Conservation (phyloP, 2,329 filamentous ascomycete species). For the Blastomyces parvus region DNA sequence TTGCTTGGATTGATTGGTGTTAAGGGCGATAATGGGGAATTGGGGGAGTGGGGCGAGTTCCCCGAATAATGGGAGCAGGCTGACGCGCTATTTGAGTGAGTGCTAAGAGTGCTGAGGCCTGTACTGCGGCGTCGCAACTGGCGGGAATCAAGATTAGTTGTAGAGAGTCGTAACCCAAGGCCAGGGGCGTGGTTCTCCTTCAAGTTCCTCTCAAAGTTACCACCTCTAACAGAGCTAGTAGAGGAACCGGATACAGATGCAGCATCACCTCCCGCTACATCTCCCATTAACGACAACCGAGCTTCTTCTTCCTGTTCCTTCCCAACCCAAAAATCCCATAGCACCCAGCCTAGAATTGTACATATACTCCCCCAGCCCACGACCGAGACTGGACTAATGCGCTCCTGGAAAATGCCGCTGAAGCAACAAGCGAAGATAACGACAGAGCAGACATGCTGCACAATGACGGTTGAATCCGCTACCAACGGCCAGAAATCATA, state of each 20-base stretch:
- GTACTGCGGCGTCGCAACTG: conserved; percentile 24
- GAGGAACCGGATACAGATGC: background rate
- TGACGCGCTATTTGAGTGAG: conserved; percentile 46
- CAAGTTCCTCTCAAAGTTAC: conserved; percentile 15
- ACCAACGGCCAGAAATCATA: conserved; percentile 98
- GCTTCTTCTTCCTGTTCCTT: conserved; percentile 50
- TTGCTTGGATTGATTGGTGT: conserved; percentile 17
- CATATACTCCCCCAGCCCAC: conserved; percentile 74
- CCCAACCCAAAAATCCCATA: conserved; percentile 87
- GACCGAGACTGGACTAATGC: conserved; percentile 81
- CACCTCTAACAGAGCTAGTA: conserved; percentile 21
- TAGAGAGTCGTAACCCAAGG: conserved; percentile 36
- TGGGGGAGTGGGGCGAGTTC: conserved; percentile 24
- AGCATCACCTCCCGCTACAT: conserved; percentile 22
- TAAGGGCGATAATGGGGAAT: conserved; percentile 19
- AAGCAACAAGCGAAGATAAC: conserved; percentile 93
- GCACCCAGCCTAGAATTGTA: conserved; percentile 76
- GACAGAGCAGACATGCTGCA: conserved; percentile 92
- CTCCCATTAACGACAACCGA: conserved; percentile 21
- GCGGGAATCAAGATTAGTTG: conserved; percentile 25
- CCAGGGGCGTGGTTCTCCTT: conserved; percentile 31
- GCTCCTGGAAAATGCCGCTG: conserved; percentile 74
- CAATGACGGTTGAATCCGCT: conserved; percentile 88
- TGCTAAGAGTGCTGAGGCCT: conserved; percentile 31
- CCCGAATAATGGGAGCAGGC: conserved; percentile 47